phyloP scores from a whole-genome alignment of 371 early-diverging fungal species.

The Mucor lusitanicus region DNA sequence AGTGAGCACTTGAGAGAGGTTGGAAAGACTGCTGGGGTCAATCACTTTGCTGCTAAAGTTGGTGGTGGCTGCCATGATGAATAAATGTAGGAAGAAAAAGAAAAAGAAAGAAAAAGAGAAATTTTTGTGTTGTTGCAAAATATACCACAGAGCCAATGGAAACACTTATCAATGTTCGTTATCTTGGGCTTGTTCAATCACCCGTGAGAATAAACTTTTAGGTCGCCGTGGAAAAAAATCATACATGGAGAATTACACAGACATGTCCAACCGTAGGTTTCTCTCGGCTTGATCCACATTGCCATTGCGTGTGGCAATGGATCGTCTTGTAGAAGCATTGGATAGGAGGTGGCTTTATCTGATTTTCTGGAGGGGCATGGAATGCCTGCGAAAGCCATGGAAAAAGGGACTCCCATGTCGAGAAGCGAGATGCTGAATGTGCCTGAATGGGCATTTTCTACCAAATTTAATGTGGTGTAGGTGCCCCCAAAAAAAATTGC shows the following conservation, averaged over 20 bases:
- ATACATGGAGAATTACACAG: neutral
- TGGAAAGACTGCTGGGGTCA: conserved; percentile 89
- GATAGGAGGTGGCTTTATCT: neutral
- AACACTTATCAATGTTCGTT: neutral
- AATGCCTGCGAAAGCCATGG: neutral
- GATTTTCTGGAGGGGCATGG: neutral
- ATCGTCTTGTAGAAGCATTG: neutral
- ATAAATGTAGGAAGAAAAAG: neutral
- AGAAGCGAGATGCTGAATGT: neutral
- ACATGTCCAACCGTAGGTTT: neutral
- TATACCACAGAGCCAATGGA: neutral
- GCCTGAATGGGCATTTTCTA: neutral
- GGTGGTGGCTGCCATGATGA: neutral
- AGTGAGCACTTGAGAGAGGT: conserved; percentile 71
- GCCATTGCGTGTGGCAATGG: neutral
- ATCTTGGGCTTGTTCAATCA: neutral
- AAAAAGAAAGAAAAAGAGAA: neutral
- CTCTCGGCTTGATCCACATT: neutral
- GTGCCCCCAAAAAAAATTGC: neutral
- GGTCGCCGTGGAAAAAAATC: conserved; percentile 1
- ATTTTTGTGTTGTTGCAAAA: neutral
- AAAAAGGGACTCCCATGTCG: neutral
- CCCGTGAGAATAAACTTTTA: conserved; percentile 4
- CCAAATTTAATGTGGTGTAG: neutral
- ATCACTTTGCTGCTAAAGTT: conserved; percentile 8